Conservation (phyloP, 371 early-diverging fungal genomes). For the Rhizopus delemar region DNA sequence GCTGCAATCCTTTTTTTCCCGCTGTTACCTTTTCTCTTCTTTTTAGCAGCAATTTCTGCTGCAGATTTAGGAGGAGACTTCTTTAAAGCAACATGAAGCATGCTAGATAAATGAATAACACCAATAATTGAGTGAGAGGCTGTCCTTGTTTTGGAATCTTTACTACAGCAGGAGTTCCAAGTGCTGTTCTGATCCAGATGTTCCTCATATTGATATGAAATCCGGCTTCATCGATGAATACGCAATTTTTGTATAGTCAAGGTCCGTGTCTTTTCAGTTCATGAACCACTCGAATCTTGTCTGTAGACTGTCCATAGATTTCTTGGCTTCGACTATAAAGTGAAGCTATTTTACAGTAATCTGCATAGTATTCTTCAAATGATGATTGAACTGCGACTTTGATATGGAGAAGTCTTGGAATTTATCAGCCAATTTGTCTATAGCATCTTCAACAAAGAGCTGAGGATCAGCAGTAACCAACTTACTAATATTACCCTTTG, state of each 20-base stretch:
- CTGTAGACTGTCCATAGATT: conserved; percentile 7
- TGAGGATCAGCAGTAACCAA: background rate
- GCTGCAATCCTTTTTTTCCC: conserved; percentile 10
- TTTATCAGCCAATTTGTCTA: background rate
- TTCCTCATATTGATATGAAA: background rate
- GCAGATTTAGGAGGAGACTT: background rate
- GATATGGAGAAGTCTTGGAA: conserved; percentile 6
- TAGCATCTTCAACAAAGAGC: background rate
- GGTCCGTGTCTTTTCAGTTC: conserved; percentile 9
- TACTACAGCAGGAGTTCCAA: conserved; percentile 1
- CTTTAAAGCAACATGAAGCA: background rate
- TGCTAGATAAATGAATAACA: background rate
- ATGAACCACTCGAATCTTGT: conserved; percentile 9
- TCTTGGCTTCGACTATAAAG: conserved; percentile 5
- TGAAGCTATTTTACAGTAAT: conserved; percentile 1
- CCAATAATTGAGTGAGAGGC: conserved; percentile 1
- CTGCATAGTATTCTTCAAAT: background rate
- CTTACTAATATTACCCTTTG: conserved; percentile 1
- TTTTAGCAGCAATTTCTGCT: background rate
- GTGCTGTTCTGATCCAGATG: background rate
- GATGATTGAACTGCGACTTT: background rate
- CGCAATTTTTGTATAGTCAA: conserved; percentile 8
- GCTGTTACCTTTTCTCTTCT: conserved; percentile 9
- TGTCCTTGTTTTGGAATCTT: background rate
- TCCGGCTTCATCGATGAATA: background rate